Evolutionary conservation across 495 filamentous ascomycete species (phyloP).

Genomic region (Extremus antarcticus): DNA sequence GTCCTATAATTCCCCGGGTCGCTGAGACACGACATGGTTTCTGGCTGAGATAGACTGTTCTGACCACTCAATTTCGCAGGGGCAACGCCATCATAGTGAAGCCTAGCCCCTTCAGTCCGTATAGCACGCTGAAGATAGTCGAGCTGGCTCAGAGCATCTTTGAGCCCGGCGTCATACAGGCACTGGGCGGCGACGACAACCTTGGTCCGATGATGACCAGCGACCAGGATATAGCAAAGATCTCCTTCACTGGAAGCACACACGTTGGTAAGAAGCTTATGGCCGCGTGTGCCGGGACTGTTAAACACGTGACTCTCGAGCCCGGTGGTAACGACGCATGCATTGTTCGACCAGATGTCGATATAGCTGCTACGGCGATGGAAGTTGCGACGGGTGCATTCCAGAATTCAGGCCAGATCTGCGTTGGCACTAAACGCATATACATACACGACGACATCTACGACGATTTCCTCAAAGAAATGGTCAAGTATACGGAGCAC

Average conservation of each 20-base stretch:
- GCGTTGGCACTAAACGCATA: slow-evolving; percentile 46
- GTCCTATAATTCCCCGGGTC: no score
- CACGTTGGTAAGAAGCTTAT: slow-evolving; percentile 54
- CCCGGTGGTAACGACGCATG: slow-evolving; percentile 55
- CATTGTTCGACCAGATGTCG: slow-evolving; percentile 50
- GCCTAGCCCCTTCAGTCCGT: slow-evolving; percentile 49
- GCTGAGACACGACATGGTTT: no score
- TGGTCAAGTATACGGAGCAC: slow-evolving; percentile 40
- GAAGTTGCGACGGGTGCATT: slow-evolving; percentile 43
- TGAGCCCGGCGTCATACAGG: slow-evolving; percentile 57
- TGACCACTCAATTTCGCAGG: no score
- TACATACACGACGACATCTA: slow-evolving; percentile 56
- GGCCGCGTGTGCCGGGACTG: slow-evolving; percentile 45
- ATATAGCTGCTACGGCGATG: slow-evolving; percentile 43
- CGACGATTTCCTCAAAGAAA: slow-evolving; percentile 41
- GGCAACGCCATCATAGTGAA: slow-evolving; percentile 55
- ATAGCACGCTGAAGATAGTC: slow-evolving; percentile 50
- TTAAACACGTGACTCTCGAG: slow-evolving; percentile 53
- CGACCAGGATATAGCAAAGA: slow-evolving; percentile 55
- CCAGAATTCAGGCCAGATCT: slow-evolving; percentile 49
- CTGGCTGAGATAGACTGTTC: no score
- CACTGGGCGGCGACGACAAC: slow-evolving; percentile 52
- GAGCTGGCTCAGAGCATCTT: slow-evolving; percentile 49
- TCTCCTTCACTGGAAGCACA: slow-evolving; percentile 58
- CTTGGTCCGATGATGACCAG: slow-evolving; percentile 48